Evolutionary conservation across 805 yeast species (phyloP).

Genomic region (Scheffersomyces amazonensis): DNA sequence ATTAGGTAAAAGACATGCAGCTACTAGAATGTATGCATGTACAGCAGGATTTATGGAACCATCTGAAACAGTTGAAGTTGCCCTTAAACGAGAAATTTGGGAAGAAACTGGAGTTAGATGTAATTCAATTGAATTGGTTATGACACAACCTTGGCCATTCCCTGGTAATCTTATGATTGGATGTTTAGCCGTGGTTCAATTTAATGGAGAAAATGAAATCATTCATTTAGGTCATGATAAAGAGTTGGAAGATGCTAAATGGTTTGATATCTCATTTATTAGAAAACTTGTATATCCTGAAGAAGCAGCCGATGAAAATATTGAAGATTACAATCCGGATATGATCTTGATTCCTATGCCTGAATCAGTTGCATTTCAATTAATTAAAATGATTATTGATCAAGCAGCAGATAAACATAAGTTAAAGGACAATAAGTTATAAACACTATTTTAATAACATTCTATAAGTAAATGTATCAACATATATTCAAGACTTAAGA

Average conservation of each 20-base stretch:
- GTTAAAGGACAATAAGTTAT: slow-evolving; percentile 1
- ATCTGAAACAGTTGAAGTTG: slow-evolving; percentile 85
- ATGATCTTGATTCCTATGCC: slow-evolving; percentile 41
- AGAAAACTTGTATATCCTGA: slow-evolving; percentile 31
- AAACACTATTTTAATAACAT: too few species aligned
- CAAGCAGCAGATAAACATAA: slow-evolving; percentile 11
- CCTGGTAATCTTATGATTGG: slow-evolving; percentile 95
- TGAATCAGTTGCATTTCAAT: slow-evolving; percentile 41
- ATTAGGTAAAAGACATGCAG: slow-evolving; percentile 59
- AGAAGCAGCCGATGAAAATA: slow-evolving; percentile 10
- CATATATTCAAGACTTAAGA: too few species aligned
- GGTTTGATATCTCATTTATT: slow-evolving; percentile 67
- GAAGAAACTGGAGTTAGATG: slow-evolving; percentile 89
- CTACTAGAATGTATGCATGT: slow-evolving; percentile 64
- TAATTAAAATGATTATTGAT: slow-evolving; percentile 42
- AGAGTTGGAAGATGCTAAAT: slow-evolving; percentile 80
- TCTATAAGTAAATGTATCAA: too few species aligned
- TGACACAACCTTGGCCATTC: slow-evolving; percentile 97
- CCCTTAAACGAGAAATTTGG: slow-evolving; percentile 87
- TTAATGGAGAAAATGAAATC: slow-evolving; percentile 59
- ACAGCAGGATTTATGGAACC: slow-evolving; percentile 97
- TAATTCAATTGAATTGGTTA: slow-evolving; percentile 52
- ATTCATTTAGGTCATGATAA: slow-evolving; percentile 79
- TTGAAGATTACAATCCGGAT: slow-evolving; percentile 26
- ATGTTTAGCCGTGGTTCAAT: slow-evolving; percentile 75